Conservation (phyloP, 2,329 filamentous ascomycete species). For the Botryotinia globosa region DNA sequence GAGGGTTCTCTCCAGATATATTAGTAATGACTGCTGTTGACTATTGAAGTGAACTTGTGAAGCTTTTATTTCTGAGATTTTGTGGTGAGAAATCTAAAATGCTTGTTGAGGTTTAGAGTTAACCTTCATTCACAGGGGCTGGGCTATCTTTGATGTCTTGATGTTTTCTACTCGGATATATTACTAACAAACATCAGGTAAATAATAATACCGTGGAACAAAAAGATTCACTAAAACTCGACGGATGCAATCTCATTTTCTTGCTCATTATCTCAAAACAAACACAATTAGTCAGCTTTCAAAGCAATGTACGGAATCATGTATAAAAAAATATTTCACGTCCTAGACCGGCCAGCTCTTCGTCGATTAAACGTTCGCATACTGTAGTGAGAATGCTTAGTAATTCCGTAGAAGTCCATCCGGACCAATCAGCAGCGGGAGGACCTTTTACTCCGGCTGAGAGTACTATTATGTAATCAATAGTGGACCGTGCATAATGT, state of each 20-base stretch:
- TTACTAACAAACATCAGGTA: background rate
- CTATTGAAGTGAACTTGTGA: background rate
- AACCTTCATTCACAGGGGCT: background rate
- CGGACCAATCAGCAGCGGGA: background rate
- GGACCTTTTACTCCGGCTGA: background rate
- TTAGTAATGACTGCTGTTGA: background rate
- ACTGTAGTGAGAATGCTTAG: background rate
- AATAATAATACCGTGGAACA: background rate
- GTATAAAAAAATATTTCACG: background rate
- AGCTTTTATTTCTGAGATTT: background rate
- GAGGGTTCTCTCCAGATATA: background rate
- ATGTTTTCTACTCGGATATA: background rate
- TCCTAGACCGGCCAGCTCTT: background rate
- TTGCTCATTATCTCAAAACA: background rate
- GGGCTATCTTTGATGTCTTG: background rate
- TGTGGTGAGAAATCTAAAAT: background rate
- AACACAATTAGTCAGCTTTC: background rate
- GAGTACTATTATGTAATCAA: background rate
- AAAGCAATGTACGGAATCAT: background rate
- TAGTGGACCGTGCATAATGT: accelerated
- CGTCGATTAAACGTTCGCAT: background rate
- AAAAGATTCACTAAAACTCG: background rate
- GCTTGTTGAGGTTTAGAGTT: background rate
- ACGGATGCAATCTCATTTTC: background rate
- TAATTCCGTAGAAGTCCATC: background rate